Conservation (phyloP, 257 asterid genomes). For the Solanum pinnatisectum region DNA sequence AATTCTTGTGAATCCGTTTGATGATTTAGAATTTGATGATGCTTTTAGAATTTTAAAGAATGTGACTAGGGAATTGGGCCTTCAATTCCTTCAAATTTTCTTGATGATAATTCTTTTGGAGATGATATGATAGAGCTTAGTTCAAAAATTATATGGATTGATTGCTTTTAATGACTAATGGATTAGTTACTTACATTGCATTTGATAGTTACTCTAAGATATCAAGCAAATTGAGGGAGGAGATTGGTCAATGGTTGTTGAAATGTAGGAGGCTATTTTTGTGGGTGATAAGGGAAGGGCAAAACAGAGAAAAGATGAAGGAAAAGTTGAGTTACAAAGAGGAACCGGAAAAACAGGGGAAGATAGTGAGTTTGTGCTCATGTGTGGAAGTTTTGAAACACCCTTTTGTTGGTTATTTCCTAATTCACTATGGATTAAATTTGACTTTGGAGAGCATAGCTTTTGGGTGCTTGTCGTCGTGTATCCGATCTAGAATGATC, state of each 20-base stretch:
- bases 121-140: not conserved
- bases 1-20: not conserved
- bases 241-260: not conserved
- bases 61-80: conserved; percentile 8
- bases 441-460: not conserved
- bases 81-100: not conserved
- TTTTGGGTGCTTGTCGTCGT: not conserved
- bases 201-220: not conserved
- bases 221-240: not conserved
- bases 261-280: not conserved
- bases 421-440: conserved; percentile 33
- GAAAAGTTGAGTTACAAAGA: conserved; percentile 4
- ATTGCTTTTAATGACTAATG: not conserved
- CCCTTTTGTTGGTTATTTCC: not conserved
- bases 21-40: not conserved
- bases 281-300: not conserved
- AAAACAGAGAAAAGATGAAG: not conserved
- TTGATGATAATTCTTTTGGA: not conserved
- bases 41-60: not conserved
- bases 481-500: not conserved
- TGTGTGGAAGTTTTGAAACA: not conserved
- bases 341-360: conserved; percentile 5
- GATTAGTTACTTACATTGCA: conserved; percentile 6
- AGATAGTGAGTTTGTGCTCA: conserved; percentile 14
- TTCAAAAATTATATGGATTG: not conserved